A percentile compares a stretch with the other conserved stretches of the same genome.
These are phyloP conservation scores for Entomophthora muscae DNA, from an alignment of 371 early-diverging fungal species.

Conservation along the genomic window DNA sequence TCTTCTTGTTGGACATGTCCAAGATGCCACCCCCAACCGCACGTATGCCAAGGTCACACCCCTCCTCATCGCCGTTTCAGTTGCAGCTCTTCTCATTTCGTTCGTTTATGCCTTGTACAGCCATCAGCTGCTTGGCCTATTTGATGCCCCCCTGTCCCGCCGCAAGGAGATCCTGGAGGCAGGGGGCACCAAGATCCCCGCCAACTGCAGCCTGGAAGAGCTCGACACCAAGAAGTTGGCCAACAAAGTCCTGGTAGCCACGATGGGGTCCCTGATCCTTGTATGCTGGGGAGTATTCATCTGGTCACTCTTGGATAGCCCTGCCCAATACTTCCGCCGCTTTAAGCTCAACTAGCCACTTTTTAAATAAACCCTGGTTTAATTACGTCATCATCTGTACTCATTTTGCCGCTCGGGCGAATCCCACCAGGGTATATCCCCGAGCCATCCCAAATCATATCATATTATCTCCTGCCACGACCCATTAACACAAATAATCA, in stretches of 20 bases:
- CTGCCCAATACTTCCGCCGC: neutral
- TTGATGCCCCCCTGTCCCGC: neutral
- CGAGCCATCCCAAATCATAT: too few relatives aligned
- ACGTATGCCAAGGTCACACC: neutral
- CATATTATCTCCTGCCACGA: too few relatives aligned
- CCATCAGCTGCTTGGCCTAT: neutral
- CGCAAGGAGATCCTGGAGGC: neutral
- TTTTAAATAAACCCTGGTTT: neutral
- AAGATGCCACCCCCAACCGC: neutral
- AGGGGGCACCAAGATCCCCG: neutral
- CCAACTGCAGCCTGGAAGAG: neutral
- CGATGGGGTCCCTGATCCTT: neutral
- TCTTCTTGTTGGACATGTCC: neutral
- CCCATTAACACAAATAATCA: too few relatives aligned
- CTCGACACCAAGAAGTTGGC: neutral
- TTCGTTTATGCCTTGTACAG: neutral
- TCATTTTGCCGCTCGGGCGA: too few relatives aligned
- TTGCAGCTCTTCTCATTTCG: neutral
- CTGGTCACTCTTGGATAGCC: slow-evolving; percentile 7
- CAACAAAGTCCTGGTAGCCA: neutral
- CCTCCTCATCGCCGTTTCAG: neutral
- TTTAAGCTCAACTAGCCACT: neutral
- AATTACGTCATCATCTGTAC: neutral
- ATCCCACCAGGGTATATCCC: too few relatives aligned
- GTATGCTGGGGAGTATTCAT: neutral